phyloP scores from a whole-genome alignment of 768 basidiomycete species.

The Lanmaoa pseudosensibilis region DNA sequence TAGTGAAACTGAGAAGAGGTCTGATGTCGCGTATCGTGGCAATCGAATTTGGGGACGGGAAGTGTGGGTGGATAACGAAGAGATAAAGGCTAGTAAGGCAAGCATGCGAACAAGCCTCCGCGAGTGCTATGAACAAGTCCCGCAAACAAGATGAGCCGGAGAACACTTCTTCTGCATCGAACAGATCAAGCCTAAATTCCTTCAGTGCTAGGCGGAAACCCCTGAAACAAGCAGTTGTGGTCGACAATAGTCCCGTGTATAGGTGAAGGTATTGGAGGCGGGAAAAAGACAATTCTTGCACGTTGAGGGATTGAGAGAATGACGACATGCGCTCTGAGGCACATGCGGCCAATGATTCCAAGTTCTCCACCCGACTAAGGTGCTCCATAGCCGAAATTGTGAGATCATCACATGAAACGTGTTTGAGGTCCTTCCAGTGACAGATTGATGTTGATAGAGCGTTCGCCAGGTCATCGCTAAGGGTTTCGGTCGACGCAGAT shows the following conservation, averaged over 20 bases:
- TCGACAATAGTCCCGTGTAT: slow-evolving; percentile 17
- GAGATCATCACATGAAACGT: slow-evolving; percentile 26
- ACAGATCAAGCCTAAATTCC: slow-evolving; percentile 24
- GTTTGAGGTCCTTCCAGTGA: slow-evolving; percentile 19
- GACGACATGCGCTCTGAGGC: slow-evolving; percentile 15
- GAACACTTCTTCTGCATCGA: slow-evolving; percentile 17
- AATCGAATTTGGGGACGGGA: not conserved
- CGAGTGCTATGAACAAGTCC: slow-evolving; percentile 13
- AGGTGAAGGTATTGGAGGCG: slow-evolving; percentile 20
- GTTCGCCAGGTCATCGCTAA: slow-evolving; percentile 7
- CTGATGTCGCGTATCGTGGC: slow-evolving; percentile 10
- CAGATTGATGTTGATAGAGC: slow-evolving; percentile 22
- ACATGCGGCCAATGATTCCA: slow-evolving; percentile 17
- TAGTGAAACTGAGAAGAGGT: slow-evolving; percentile 15
- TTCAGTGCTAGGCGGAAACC: slow-evolving; percentile 11
- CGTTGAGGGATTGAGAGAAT: not conserved
- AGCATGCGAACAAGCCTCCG: slow-evolving; percentile 11
- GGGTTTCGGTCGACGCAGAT: slow-evolving; percentile 6
- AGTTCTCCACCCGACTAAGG: slow-evolving; percentile 10
- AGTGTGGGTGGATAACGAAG: slow-evolving; percentile 15
- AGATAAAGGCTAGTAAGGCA: slow-evolving; percentile 13
- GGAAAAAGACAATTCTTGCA: slow-evolving; percentile 1
- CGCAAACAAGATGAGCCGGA: slow-evolving; percentile 4
- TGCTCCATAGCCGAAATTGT: slow-evolving; percentile 17
- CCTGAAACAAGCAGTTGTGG: slow-evolving; percentile 3